Conservation (phyloP, 176 grass and related monocot genomes). For the Zea mays region Zm-B73-REFERENCE-NAM-5.0 NC_050096.1:34877501-34878000, state of each 20-base stretch:
- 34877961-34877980: conserved; percentile 66
- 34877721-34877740: conserved; percentile 82
- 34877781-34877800: neutral
- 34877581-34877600: neutral
- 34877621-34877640: neutral
- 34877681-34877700: conserved; percentile 75
- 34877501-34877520: no score
- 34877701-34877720: conserved; percentile 97
- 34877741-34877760: conserved; percentile 47
- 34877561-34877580: no score
- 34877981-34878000: neutral
- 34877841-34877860: conserved; percentile 7
- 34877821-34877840: neutral
- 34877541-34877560: no score
- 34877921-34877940: conserved; percentile 67
- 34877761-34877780: neutral
- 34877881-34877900: conserved; percentile 62
- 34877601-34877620: conserved; percentile 25
- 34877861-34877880: conserved; percentile 83
- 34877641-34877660: conserved; percentile 4
- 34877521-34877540: no score
- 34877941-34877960: conserved; percentile 97
- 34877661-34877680: conserved; percentile 6
- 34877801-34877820: neutral
- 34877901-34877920: conserved; percentile 50